These are phyloP conservation scores for Diplodia intermedia DNA, from an alignment of 2,329 filamentous ascomycete species.

Conservation along the genomic window DNA sequence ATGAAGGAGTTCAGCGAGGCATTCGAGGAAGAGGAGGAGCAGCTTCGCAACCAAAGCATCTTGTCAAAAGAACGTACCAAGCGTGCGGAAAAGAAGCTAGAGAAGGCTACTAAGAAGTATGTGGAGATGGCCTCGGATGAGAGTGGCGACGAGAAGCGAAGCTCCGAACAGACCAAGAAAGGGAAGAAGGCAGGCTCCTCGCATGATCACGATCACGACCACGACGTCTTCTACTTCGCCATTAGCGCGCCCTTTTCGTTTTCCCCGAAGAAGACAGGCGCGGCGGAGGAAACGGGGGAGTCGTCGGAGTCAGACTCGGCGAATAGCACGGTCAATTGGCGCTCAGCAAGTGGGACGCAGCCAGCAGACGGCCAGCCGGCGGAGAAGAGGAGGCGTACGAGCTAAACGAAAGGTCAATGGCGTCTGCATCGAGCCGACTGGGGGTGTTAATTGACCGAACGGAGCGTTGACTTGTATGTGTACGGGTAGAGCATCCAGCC, in stretches of 20 bases:
- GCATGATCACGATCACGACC: constrained; percentile 20
- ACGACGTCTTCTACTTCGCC: constrained; percentile 30
- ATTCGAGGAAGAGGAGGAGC: constrained; percentile 53
- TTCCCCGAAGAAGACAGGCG: not conserved
- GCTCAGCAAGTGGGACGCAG: constrained; percentile 56
- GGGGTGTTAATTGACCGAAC: not conserved
- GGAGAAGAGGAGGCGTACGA: constrained; percentile 31
- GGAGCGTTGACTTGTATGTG: not conserved
- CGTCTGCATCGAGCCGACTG: constrained; percentile 6
- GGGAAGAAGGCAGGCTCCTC: not conserved
- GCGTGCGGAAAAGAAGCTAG: constrained; percentile 35
- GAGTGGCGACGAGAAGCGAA: constrained; percentile 13
- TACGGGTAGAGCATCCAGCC: not conserved
- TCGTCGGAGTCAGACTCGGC: constrained; percentile 2
- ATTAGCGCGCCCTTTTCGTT: constrained; percentile 23
- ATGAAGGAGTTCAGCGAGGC: constrained; percentile 86
- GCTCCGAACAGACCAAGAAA: not conserved
- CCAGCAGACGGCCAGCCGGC: constrained; percentile 47
- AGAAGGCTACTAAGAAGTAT: constrained; percentile 33
- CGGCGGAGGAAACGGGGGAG: not conserved
- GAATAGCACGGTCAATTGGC: constrained; percentile 46
- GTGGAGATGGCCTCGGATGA: constrained; percentile 23
- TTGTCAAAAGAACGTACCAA: constrained; percentile 24
- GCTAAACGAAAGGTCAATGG: constrained; percentile 19
- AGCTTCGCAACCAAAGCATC: constrained; percentile 30